These are phyloP conservation scores for Globisporangium perplexum DNA, from an alignment of 352 stramenopile genomes.

Conservation along the genomic window DNA sequence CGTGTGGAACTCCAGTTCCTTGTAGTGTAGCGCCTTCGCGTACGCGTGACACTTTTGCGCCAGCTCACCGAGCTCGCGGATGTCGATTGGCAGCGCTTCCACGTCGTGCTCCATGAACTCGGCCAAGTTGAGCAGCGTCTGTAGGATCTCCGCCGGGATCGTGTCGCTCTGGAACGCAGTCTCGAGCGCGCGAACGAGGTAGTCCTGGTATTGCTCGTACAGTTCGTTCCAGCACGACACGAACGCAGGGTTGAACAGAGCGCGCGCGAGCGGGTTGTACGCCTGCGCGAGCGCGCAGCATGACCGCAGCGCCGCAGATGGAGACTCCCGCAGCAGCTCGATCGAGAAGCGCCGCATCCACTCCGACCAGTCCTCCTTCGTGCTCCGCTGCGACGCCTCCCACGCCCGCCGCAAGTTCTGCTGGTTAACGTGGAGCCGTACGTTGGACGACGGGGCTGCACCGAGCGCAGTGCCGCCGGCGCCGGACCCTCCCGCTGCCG, in stretches of 20 bases:
- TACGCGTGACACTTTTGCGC: slow-evolving; percentile 96
- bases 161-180: slow-evolving; percentile 90
- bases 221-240: slow-evolving; percentile 98
- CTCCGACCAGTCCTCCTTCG: slow-evolving; percentile 94
- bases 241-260: slow-evolving; percentile 98
- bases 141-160: slow-evolving; percentile 95
- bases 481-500: slow-evolving; percentile 17
- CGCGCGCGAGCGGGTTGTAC: slow-evolving; percentile 95
- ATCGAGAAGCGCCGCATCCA: slow-evolving; percentile 97
- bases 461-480: slow-evolving; percentile 21
- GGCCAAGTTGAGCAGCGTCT: slow-evolving; percentile 95
- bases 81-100: slow-evolving; percentile 94
- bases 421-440: slow-evolving; percentile 90
- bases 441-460: slow-evolving; percentile 36
- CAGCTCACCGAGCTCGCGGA: slow-evolving; percentile 92
- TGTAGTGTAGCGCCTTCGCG: slow-evolving; percentile 94
- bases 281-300: slow-evolving; percentile 93
- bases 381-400: slow-evolving; percentile 92
- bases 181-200: slow-evolving; percentile 92
- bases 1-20: slow-evolving; percentile 95
- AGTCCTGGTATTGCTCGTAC: slow-evolving; percentile 90
- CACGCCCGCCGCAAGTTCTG: slow-evolving; percentile 90
- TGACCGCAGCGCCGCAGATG: slow-evolving; percentile 90
- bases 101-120: slow-evolving; percentile 99
- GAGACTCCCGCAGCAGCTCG: slow-evolving; percentile 95